Evolutionary conservation across 768 basidiomycete genomes (phyloP).

Genomic region (Neoboletus subvelutipes): DNA sequence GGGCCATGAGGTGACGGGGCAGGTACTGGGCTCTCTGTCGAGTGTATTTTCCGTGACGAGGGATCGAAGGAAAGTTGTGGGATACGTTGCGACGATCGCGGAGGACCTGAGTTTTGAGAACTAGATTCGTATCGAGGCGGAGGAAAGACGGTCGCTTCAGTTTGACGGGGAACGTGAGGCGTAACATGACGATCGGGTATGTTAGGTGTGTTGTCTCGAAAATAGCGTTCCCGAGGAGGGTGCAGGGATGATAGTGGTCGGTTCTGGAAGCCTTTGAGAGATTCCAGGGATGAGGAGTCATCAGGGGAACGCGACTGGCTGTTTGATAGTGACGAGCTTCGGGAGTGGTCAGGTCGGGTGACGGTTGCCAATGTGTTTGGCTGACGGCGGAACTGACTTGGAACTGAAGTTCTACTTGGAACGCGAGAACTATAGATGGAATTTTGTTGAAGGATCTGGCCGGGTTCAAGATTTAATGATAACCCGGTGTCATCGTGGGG

Average conservation of each 20-base stretch:
- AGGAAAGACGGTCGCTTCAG: constrained; percentile 18
- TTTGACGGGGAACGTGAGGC: constrained; percentile 16
- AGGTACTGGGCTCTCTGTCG: neutral
- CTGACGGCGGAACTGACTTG: constrained; percentile 7
- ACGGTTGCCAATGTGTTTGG: neutral
- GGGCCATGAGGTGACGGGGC: neutral
- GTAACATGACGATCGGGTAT: constrained; percentile 6
- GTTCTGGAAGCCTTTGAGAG: constrained; percentile 1
- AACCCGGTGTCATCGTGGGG: constrained; percentile 29
- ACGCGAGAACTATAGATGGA: constrained; percentile 12
- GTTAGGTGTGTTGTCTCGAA: constrained; percentile 9
- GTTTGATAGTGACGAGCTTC: constrained; percentile 15
- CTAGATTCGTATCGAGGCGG: constrained; percentile 23
- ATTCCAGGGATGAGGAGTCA: neutral
- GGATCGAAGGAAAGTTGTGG: constrained; percentile 5
- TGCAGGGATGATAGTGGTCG: constrained; percentile 3
- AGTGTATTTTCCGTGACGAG: constrained; percentile 2
- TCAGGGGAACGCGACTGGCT: neutral
- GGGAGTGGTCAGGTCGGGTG: constrained; percentile 9
- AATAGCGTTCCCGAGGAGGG: constrained; percentile 17
- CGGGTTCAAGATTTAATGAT: constrained; percentile 52
- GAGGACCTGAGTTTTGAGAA: constrained; percentile 1
- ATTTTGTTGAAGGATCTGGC: constrained; percentile 52
- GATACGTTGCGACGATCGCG: constrained; percentile 10
- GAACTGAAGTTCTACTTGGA: neutral